Percentiles rank a stretch among this genome's conserved stretches.
phyloP scores from a whole-genome alignment of 768 basidiomycete genomes.

The Amanita polypyramis region DNA sequence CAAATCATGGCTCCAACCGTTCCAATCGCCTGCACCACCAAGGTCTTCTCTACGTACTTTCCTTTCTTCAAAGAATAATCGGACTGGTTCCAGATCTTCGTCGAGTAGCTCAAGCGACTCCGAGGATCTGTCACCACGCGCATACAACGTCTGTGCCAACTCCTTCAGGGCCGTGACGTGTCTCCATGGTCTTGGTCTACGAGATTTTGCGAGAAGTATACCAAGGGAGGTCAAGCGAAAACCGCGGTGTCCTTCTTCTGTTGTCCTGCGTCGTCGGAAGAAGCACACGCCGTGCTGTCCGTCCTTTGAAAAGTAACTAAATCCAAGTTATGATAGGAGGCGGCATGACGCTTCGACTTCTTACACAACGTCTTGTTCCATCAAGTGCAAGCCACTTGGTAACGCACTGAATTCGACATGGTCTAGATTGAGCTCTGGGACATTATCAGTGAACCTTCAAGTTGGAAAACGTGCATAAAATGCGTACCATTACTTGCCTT shows the following conservation, averaged over 20 bases:
- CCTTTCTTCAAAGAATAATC: constrained; percentile 55
- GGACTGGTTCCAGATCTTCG: constrained; percentile 52
- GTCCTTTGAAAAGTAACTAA: constrained; percentile 66
- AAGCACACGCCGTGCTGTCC: constrained; percentile 62
- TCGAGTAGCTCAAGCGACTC: constrained; percentile 34
- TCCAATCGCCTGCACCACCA: constrained; percentile 51
- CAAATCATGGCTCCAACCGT: constrained; percentile 59
- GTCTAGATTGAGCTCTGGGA: constrained; percentile 51
- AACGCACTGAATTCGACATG: constrained; percentile 73
- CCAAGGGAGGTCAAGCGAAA: constrained; percentile 74
- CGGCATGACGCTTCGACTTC: constrained; percentile 13
- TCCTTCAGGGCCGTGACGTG: constrained; percentile 57
- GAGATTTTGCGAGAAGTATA: constrained; percentile 55
- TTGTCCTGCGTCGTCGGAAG: constrained; percentile 58
- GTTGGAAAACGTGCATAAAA: not conserved
- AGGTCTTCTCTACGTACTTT: constrained; percentile 39
- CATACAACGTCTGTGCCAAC: constrained; percentile 39
- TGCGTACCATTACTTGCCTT: constrained; percentile 56
- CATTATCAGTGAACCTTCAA: not conserved
- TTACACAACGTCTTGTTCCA: constrained; percentile 74
- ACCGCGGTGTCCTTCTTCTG: constrained; percentile 67
- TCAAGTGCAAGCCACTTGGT: constrained; percentile 72
- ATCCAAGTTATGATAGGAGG: constrained; percentile 1
- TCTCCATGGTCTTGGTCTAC: constrained; percentile 63
- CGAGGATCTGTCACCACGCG: constrained; percentile 10